phyloP scores from a whole-genome alignment of 2,329 filamentous ascomycete genomes.

The Mycogone perniciosa region DNA sequence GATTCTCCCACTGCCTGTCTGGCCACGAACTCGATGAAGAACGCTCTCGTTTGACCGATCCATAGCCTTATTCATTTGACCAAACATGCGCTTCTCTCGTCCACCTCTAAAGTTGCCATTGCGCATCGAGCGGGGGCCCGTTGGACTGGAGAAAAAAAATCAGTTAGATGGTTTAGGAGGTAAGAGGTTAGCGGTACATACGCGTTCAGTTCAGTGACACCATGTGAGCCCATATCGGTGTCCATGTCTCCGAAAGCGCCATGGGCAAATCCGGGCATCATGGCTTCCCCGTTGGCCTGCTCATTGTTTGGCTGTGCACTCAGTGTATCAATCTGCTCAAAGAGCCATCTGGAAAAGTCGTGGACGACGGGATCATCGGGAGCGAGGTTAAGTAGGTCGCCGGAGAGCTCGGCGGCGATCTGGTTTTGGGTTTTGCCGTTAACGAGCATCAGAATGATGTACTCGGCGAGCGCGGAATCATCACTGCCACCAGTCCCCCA shows the following conservation, averaged over 20 bases:
- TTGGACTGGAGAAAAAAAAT: conserved; percentile 57
- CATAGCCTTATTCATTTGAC: conserved; percentile 77
- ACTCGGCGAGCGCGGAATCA: conserved; percentile 83
- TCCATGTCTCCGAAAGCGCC: conserved; percentile 48
- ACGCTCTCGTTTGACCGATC: conserved; percentile 69
- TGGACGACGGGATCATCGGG: conserved; percentile 76
- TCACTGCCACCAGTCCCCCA: conserved; percentile 77
- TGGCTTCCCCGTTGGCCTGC: conserved; percentile 24
- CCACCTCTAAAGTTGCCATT: conserved; percentile 55
- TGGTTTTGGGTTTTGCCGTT: conserved; percentile 91
- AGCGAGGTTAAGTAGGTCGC: conserved; percentile 74
- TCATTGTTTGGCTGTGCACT: conserved; percentile 47
- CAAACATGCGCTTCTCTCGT: conserved; percentile 76
- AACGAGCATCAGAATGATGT: conserved; percentile 93
- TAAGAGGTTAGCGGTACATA: conserved; percentile 35
- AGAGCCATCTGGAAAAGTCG: conserved; percentile 90
- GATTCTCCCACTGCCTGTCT: conserved; percentile 69
- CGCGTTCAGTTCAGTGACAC: conserved; percentile 48
- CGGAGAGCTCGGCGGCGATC: conserved; percentile 80
- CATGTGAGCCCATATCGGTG: conserved; percentile 63
- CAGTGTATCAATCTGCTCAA: conserved; percentile 70
- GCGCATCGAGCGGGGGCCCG: conserved; percentile 91
- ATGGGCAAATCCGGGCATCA: conserved; percentile 27
- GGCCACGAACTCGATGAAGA: conserved; percentile 72
- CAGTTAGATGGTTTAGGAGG: background rate